These are phyloP conservation scores for Abelmoschus esculentus DNA, from an alignment of 345 rosid species.

Conservation along the genomic window DNA sequence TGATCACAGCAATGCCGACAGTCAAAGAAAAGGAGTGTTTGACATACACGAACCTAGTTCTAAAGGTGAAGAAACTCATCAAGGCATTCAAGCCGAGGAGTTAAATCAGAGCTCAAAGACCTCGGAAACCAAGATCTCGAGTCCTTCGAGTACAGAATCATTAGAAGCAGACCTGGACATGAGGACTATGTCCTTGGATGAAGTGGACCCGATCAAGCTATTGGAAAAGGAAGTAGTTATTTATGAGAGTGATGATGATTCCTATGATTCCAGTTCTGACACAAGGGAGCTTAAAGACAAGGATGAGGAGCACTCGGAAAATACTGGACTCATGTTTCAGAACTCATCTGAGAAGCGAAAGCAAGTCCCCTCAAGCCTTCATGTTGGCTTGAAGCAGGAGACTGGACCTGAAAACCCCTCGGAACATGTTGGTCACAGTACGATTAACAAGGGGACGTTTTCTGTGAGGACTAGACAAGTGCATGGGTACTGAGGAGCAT, in stretches of 20 bases:
- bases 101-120: conserved; percentile 11
- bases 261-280: not conserved
- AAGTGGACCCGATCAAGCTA: conserved; percentile 38
- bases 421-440: conserved; percentile 17
- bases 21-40: conserved; percentile 6
- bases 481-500: conserved; percentile 51
- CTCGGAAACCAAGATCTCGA: conserved; percentile 20
- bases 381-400: conserved; percentile 28
- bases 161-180: conserved; percentile 24
- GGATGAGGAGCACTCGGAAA: not conserved
- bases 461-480: conserved; percentile 57
- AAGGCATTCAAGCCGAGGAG: conserved; percentile 13
- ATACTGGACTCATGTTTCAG: not conserved
- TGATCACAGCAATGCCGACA: conserved; percentile 19
- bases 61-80: conserved; percentile 6
- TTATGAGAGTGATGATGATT: conserved; percentile 45
- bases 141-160: conserved; percentile 39
- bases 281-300: not conserved
- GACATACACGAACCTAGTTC: conserved; percentile 16
- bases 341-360: conserved; percentile 11
- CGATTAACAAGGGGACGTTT: conserved; percentile 37
- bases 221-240: conserved; percentile 55
- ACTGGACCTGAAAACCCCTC: conserved; percentile 17
- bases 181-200: conserved; percentile 29
- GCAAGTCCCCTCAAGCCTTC: conserved; percentile 20